phyloP scores from a whole-genome alignment of 164 flowering plant species.

The Nymphaea colorata region DNA sequence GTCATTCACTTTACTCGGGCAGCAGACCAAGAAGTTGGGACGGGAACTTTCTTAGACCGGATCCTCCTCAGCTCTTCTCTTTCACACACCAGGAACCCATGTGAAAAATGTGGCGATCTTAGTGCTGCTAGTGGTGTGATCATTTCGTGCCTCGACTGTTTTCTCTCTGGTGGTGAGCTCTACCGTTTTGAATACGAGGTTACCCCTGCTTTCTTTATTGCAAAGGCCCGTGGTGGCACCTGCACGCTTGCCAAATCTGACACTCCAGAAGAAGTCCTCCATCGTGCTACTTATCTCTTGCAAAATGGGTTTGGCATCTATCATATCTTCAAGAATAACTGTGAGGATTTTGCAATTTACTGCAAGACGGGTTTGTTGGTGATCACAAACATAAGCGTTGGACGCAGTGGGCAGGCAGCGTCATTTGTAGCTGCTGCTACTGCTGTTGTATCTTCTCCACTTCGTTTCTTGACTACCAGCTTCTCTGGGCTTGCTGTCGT shows the following conservation, averaged over 20 bases:
- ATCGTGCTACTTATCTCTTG: slow-evolving; percentile 55
- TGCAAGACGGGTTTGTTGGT: slow-evolving; percentile 72
- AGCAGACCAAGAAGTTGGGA: slow-evolving; percentile 65
- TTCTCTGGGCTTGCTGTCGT: slow-evolving; percentile 42
- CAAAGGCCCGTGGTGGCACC: slow-evolving; percentile 83
- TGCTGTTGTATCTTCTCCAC: slow-evolving; percentile 28
- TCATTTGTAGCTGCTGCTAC: slow-evolving; percentile 51
- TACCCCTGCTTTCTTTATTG: slow-evolving; percentile 40
- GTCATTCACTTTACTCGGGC: slow-evolving; percentile 85
- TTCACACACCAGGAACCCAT: slow-evolving; percentile 28
- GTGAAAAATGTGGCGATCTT: slow-evolving; percentile 60
- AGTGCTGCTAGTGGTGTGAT: slow-evolving; percentile 47
- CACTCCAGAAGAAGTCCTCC: slow-evolving; percentile 40
- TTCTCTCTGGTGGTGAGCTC: slow-evolving; percentile 61
- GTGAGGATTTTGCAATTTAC: slow-evolving; percentile 81
- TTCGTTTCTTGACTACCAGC: slow-evolving; percentile 52
- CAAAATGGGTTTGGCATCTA: slow-evolving; percentile 68
- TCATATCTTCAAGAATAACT: slow-evolving; percentile 66
- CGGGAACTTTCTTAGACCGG: slow-evolving; percentile 59
- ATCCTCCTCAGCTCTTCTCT: slow-evolving; percentile 54
- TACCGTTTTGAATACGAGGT: slow-evolving; percentile 56
- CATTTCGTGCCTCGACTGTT: slow-evolving; percentile 65
- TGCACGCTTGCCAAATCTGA: slow-evolving; percentile 65
- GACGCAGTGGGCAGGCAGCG: slow-evolving; percentile 69
- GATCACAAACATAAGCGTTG: slow-evolving; percentile 44